Evolutionary conservation across 2,329 filamentous ascomycete genomes (phyloP), one percentile per base, ranked within the genome.

Genomic region (Alternaria alternata): DNA sequence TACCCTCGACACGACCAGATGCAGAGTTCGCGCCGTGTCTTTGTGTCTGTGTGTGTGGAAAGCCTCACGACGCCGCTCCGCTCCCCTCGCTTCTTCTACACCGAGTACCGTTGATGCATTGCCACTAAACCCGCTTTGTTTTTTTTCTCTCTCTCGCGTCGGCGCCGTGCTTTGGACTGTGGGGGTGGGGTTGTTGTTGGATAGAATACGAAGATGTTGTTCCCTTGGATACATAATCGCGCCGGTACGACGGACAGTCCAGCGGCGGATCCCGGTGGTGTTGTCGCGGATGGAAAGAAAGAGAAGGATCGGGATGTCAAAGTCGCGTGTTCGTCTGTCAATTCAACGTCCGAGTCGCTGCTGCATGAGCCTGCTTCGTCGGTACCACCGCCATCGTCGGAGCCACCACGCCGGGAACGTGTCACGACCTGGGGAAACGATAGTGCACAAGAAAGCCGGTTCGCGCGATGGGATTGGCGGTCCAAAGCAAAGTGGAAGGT

Each of bases 401-500:
- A 30, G 5, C 28, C 28, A 12, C 28, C 9, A 9, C 20, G 6
- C 9, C 18, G 18, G 9, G 22, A 42, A 16, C 56, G 62, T 7
- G 26, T 28, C 12, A 48, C 7, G 5, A 61, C 63, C 7, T 63
- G 60, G 61, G 61, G 44, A 5, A 57, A 63, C 26, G 61, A 61
- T 1, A 52, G 36, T 4, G 36, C 38, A 2, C 7, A 41, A 8
- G 36, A 54, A 18, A 22, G 24, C 46, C 51, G 51, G 32, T 38
- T 22, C 7, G 22, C 46, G 22, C 30, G 24, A 46, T 9, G 39
- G 26, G n/a, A 30, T 18, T 54, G 60, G 51, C 20, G 3, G 2
- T 43, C 41, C 12, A n/a, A 20, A 14, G 34, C 26, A 49, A 47
- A 18, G 24, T 53, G 60, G 60, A 53, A 54, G 11, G 30, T 34